Evolutionary conservation across 148 eudicot genomes (phyloP).

Genomic region (Diospyros lotus): DNA sequence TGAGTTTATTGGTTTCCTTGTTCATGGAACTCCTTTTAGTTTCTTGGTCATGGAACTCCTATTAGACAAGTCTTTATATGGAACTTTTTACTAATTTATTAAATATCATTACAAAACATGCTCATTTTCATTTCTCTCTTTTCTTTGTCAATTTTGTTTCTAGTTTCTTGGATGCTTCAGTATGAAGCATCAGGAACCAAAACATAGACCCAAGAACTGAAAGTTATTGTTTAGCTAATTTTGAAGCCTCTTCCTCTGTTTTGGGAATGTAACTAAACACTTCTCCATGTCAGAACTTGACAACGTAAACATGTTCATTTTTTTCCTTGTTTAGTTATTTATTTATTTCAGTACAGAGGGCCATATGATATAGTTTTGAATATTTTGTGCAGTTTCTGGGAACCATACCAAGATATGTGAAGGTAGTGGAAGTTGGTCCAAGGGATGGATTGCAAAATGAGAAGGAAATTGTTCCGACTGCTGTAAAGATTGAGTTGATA

Average conservation of each 20-base stretch:
- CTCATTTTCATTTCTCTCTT: background rate
- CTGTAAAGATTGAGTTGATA: constrained; percentile 76
- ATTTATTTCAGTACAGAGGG: background rate
- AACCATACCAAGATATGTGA: constrained; percentile 60
- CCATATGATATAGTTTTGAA: constrained; percentile 14
- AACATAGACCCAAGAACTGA: background rate
- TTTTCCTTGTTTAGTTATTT: background rate
- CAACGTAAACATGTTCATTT: background rate
- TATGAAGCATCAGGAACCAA: background rate
- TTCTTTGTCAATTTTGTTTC: background rate
- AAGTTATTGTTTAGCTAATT: background rate
- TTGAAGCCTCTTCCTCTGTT: background rate
- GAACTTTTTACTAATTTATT: background rate
- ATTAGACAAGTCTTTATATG: background rate
- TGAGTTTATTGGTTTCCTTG: background rate
- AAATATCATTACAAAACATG: background rate
- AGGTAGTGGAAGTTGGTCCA: constrained; percentile 97
- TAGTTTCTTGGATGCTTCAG: background rate
- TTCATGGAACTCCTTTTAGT: background rate
- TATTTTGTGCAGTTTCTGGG: constrained; percentile 60
- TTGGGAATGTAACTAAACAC: background rate
- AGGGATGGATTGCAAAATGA: constrained; percentile 95
- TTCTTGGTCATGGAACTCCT: background rate
- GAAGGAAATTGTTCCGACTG: constrained; percentile 71
- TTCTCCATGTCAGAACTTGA: background rate